Percentiles rank a stretch among this genome's conserved stretches.
These are phyloP conservation scores for Colletotrichum sansevieriae DNA, from an alignment of 2,329 filamentous ascomycete genomes.

Conservation along the genomic window DNA sequence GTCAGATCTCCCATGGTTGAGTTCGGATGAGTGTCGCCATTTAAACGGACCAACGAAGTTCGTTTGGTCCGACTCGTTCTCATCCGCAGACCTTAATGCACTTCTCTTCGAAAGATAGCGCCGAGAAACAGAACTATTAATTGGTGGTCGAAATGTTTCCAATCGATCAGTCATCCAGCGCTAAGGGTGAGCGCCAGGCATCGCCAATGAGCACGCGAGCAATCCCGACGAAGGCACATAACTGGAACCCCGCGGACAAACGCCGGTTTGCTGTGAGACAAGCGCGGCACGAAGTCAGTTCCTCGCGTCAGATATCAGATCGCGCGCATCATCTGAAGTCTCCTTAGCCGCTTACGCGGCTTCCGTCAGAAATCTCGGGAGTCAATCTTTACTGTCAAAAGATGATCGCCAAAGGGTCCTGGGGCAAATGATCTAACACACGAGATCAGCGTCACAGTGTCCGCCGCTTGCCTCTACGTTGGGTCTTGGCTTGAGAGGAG, in stretches of 20 bases:
- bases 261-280: not conserved
- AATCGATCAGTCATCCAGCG: too few species aligned
- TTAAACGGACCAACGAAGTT: too few species aligned
- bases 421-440: constrained; percentile 2
- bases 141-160: too few species aligned
- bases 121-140: too few species aligned
- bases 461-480: not conserved
- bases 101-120: too few species aligned
- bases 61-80: too few species aligned
- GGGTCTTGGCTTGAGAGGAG: not conserved
- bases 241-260: not conserved
- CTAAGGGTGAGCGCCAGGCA: too few species aligned
- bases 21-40: too few species aligned
- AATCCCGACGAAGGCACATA: not conserved
- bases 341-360: not conserved
- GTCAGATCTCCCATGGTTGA: not conserved
- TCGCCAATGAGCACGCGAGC: too few species aligned
- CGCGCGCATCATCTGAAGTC: not conserved
- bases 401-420: constrained; percentile 23
- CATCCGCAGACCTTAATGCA: too few species aligned
- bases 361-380: too few species aligned
- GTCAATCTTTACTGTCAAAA: not conserved
- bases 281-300: not conserved
- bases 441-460: not conserved
- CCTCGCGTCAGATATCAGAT: not conserved